Evolutionary conservation across 2,329 filamentous ascomycete genomes (phyloP), one percentile per base, ranked within the genome.

Genomic region (Ceratocystis ficicola): DNA sequence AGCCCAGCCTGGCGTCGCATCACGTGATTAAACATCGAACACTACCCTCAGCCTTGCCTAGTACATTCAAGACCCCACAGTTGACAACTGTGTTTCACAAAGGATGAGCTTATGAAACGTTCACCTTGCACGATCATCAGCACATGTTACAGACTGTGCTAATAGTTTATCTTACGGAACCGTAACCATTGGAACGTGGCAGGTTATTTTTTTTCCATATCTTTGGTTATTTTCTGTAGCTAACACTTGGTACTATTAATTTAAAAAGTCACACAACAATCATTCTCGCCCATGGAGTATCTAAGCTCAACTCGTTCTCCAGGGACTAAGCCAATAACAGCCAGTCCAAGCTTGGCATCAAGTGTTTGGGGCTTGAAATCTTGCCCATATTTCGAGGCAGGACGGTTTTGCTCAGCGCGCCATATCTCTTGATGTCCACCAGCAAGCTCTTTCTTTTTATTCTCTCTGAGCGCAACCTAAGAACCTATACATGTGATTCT

Each of bases 281-380:
- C 44, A 63, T 63, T 30, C 7, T 25, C 44, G 22, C 32, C 28
- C 28, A 36, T 59, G 28, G 55, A 36, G 55, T 32, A 59, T 59
- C 55, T 59, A 59, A 59, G 55, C 55, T 59, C 55, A 59, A 59
- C 55, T 59, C 55, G 55, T 59, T 59, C 55, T 59, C 55, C 48
- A 52, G 48, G 10, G 28, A 52, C 6, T 22, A 17, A 25, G 20
- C 10, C 15, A 15, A 15, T 52, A 15, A 12, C 25, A 52, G 25
- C 10, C 22, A 28, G 48, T 15, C 10, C 28, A 36, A 36, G 28
- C 55, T 59, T 59, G 55, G 55, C 55, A 57, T 57, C 52, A 25
- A 32, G 15, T 57, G n/a, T 57, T 6, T 3, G 17, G 52, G 52
- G 12, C 2, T 15, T 15, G 15, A 17, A 30, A 10, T 6, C 22